Evolutionary conservation across 2,329 filamentous ascomycete genomes (phyloP).

Genomic region (Aspergillus sp.): DNA sequence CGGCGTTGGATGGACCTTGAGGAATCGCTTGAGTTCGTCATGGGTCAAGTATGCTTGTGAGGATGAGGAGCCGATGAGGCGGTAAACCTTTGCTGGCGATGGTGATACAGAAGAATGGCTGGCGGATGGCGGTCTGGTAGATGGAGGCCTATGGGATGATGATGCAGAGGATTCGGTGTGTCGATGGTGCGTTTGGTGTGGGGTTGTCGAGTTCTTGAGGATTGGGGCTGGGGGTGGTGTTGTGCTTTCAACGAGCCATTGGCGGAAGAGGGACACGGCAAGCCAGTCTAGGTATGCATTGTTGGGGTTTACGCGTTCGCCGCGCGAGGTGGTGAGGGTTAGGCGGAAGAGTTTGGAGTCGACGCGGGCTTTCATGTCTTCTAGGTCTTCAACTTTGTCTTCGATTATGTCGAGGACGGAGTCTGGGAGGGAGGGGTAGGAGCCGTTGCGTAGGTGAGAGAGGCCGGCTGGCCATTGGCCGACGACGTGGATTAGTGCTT

Average conservation of each 20-base stretch:
- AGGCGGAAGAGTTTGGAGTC: conserved; percentile 78
- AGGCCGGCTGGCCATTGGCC: conserved; percentile 85
- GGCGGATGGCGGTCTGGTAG: conserved; percentile 14
- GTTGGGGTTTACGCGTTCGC: conserved; percentile 72
- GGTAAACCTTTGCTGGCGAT: conserved; percentile 62
- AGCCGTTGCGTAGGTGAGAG: conserved; percentile 60
- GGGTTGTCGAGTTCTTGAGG: conserved; percentile 27
- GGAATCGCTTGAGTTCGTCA: conserved; percentile 84
- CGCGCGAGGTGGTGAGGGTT: conserved; percentile 67
- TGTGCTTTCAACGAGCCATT: conserved; percentile 89
- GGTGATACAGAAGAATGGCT: conserved; percentile 20
- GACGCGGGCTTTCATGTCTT: conserved; percentile 70
- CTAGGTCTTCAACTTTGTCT: conserved; percentile 88
- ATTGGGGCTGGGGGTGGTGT: conserved; percentile 58
- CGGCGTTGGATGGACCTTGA: conserved; percentile 63
- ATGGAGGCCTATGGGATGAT: conserved; percentile 3
- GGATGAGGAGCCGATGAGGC: conserved; percentile 61
- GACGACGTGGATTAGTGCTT: conserved; percentile 88
- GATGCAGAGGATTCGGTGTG: conserved; percentile 15
- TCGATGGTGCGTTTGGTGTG: conserved; percentile 5
- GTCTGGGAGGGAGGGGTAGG: conserved; percentile 56
- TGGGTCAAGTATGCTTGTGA: conserved; percentile 64
- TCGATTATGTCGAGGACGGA: conserved; percentile 81
- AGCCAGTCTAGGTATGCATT: conserved; percentile 87
- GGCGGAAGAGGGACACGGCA: conserved; percentile 75